Evolutionary conservation across 78 protist species (phyloP).

Genomic region (Speleostelium caveatum): DNA sequence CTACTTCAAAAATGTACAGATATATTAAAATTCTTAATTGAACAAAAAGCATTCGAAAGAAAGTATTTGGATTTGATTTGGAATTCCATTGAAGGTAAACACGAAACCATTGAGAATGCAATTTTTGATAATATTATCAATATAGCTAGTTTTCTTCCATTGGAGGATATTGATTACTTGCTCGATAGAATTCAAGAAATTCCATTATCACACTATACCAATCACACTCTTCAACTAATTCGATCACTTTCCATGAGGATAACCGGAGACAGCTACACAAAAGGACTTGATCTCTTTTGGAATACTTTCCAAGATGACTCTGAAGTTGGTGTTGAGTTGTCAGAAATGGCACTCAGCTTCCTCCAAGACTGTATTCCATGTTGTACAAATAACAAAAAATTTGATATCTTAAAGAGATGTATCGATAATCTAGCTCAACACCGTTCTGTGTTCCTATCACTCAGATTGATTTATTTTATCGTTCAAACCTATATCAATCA

Average conservation of each 20-base stretch:
- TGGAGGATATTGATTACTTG: constrained; percentile 51
- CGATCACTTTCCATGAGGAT: constrained; percentile 23
- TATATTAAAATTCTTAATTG: constrained; percentile 64
- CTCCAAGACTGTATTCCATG: constrained; percentile 29
- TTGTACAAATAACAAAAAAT: background rate
- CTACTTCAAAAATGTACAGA: constrained; percentile 81
- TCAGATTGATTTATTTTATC: constrained; percentile 20
- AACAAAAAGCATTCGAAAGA: constrained; percentile 23
- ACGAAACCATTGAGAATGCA: constrained; percentile 74
- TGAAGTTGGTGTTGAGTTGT: constrained; percentile 2
- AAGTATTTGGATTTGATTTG: constrained; percentile 80
- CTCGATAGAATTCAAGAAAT: constrained; percentile 51
- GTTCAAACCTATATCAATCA: no score
- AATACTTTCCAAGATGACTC: constrained; percentile 35
- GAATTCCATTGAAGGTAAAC: constrained; percentile 79
- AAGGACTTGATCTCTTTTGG: constrained; percentile 44
- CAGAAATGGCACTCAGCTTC: constrained; percentile 3
- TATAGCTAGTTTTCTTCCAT: constrained; percentile 24
- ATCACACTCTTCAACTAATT: constrained; percentile 47
- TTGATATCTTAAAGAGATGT: constrained; percentile 43
- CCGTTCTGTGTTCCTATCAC: constrained; percentile 19
- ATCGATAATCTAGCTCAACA: constrained; percentile 15
- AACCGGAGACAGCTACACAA: background rate
- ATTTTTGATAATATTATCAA: constrained; percentile 48
- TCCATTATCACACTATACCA: constrained; percentile 29